Base-by-base conservation (phyloP, 139 green algal genomes). In the Closterium sp. region DNA sequence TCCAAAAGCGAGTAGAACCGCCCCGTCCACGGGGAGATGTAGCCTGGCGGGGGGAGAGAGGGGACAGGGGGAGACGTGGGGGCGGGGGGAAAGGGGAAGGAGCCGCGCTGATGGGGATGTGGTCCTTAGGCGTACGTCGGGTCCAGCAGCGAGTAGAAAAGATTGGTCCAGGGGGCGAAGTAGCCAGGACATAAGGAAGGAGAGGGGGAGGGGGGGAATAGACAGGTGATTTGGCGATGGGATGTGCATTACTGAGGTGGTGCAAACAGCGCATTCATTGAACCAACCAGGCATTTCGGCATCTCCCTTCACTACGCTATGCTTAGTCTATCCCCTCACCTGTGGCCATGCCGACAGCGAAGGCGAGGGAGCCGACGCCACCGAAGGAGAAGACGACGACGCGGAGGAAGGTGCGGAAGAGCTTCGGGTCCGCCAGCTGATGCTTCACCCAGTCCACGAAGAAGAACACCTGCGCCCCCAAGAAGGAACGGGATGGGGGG, bases 71-170 rank as follows among this genome's bases (percentile, higher is more conserved):
- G 86, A 84, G 31, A 89, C 21, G n/a, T 85, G 86, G 28, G n/a
- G 23, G 55, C 86, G 86, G 33, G 64, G 33, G 16, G n/a, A n/a
- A n/a, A 84, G 28, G 31, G 87, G 34, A 90, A 90, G 64, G 34
- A 3, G 93, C 95, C 31, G 95, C 95, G 64, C 96, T 94, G 89
- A 96, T 96, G 89, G 95, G 95, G 87, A 96, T 96, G 93, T 96
- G 93, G 84, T 94, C 93, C 91, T 96, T 96, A 32, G 90, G 95
- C 92, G 91, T 96, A 96, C 4, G 95, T 96, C 21, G 95, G 95
- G 91, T 96, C 94, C 32, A 96, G 91, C 32, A 96, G 93, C 55
- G 94, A 94, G 91, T 95, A 96, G 92, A 96, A 96, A 86, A 94
- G 90, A 64, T 93, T 94, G 3, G 92, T 95, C 94, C 94, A 96